These are phyloP conservation scores for Schizochytrium sp. DNA, from an alignment of 108 stramenopile species.

Conservation along the genomic window DNA sequence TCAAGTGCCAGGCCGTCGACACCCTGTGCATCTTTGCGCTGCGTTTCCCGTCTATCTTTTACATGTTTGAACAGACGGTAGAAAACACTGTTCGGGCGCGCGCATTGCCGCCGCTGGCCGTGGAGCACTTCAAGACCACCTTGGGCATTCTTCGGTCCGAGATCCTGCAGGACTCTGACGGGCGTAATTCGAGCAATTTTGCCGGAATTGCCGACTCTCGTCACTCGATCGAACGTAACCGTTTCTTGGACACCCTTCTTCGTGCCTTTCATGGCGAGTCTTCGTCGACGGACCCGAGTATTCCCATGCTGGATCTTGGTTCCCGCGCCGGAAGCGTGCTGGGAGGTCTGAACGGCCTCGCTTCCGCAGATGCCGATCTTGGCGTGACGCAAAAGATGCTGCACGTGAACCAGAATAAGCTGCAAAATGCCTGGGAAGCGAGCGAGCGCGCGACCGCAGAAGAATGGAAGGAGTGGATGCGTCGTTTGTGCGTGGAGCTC, in stretches of 20 bases:
- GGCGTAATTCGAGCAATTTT: not conserved
- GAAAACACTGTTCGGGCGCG: not conserved
- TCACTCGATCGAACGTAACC: not conserved
- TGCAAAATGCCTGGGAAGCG: constrained; percentile 84
- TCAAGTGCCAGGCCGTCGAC: constrained; percentile 15
- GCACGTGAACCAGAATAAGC: constrained; percentile 55
- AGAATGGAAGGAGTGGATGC: constrained; percentile 97
- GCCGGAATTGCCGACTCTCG: not conserved
- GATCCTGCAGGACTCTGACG: not conserved
- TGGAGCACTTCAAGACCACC: not conserved
- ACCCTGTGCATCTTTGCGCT: constrained; percentile 3
- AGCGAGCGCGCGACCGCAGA: constrained; percentile 72
- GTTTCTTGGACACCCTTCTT: not conserved
- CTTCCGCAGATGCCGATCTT: not conserved
- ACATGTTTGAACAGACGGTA: not conserved
- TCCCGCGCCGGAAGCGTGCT: not conserved
- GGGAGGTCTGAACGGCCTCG: not conserved
- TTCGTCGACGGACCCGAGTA: not conserved
- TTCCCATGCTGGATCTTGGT: not conserved
- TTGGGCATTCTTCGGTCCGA: not conserved
- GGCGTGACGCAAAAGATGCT: constrained; percentile 14
- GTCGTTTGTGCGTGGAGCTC: constrained; percentile 76
- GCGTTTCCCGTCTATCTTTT: not conserved
- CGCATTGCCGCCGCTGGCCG: not conserved
- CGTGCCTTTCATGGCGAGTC: not conserved